Percentiles rank a stretch among this genome's conserved stretches.
Conservation (phyloP, 306 rosid genomes). For the Citrullus mucosospermus region DNA sequence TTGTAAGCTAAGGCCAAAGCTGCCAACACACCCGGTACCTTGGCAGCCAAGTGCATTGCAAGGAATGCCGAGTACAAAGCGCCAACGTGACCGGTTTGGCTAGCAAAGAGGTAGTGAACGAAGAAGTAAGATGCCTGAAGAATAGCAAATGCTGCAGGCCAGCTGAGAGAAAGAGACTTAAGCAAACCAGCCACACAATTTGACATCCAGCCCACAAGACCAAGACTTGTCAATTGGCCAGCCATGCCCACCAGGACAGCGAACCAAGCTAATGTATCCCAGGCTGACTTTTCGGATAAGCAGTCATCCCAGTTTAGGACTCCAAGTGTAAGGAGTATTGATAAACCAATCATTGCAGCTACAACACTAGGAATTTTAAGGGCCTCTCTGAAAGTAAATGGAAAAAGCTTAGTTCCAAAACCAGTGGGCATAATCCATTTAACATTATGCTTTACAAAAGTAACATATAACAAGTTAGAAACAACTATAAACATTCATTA, state of each 20-base stretch:
- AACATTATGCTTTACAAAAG: neutral
- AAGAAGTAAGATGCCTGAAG: constrained; percentile 83
- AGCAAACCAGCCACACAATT: constrained; percentile 47
- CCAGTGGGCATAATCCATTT: neutral
- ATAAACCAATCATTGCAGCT: constrained; percentile 90
- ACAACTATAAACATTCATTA: neutral
- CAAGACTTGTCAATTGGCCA: constrained; percentile 75
- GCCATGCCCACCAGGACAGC: constrained; percentile 95
- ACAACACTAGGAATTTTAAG: constrained; percentile 70
- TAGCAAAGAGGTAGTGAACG: constrained; percentile 93
- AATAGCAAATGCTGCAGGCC: constrained; percentile 71
- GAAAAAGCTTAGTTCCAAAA: neutral
- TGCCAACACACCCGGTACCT: constrained; percentile 68
- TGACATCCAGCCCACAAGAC: constrained; percentile 82
- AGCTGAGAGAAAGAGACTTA: constrained; percentile 52
- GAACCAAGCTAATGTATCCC: constrained; percentile 98
- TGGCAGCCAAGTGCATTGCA: constrained; percentile 92
- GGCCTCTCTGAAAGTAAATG: constrained; percentile 40
- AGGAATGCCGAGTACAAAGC: constrained; percentile 88
- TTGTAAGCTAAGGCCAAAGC: constrained; percentile 77
- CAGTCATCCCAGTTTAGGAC: constrained; percentile 94
- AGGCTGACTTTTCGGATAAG: constrained; percentile 74
- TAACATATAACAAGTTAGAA: constrained; percentile 8
- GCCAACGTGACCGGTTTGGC: constrained; percentile 95
- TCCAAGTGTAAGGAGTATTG: constrained; percentile 63